Evolutionary conservation across 768 basidiomycete genomes (phyloP), one percentile per base, ranked within the genome.

Genomic region (Lactifluus subvellereus): DNA sequence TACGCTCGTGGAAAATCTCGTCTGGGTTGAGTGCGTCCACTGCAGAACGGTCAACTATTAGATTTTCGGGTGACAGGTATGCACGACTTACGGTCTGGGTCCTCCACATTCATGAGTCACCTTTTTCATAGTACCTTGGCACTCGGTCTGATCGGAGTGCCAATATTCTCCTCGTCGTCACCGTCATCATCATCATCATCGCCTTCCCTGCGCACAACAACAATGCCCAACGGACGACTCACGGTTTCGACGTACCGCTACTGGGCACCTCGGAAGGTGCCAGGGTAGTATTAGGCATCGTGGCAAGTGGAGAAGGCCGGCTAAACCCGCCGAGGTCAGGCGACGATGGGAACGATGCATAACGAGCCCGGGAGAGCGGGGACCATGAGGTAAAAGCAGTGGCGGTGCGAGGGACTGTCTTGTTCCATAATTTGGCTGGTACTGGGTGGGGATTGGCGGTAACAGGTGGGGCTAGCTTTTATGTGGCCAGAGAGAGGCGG

Each of bases 121-220:
- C 90, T 81, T 76, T 96, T 97, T 18, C 94, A 94, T 2, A 94
- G 80, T 4, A 94, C 92, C 72, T 95, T 97, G 40, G 83, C 88
- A 71, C 91, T 94, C 0, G 90, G 94, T 66, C 80, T 79, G 11
- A 78, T 69, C n/a, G 81, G 82, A 13, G 76, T 72, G 54, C 58
- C 64, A 13, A 69, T 57, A 4, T 77, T 70, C 6, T 73, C 75
- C 16, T 78, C 77, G 4, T 62, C 70, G 16, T 68, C 71, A 10
- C 22, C 22, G 22, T 22, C 22, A 22, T 22, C 22, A 22, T 22
- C 22, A 22, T 22, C 22, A 27, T 52, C 35, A 2, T 35, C 32
- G 3, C 7, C n/a, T 18, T 58, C 42, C 30, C 16, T 27, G n/a
- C 32, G 33, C 3, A 27, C 14, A 45, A 59, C 55, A 37, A 49